Percentiles rank a stretch among this genome's conserved stretches.
phyloP scores from a whole-genome alignment of 2,329 filamentous ascomycete species.

The Dryadomyces sulphureus region DNA sequence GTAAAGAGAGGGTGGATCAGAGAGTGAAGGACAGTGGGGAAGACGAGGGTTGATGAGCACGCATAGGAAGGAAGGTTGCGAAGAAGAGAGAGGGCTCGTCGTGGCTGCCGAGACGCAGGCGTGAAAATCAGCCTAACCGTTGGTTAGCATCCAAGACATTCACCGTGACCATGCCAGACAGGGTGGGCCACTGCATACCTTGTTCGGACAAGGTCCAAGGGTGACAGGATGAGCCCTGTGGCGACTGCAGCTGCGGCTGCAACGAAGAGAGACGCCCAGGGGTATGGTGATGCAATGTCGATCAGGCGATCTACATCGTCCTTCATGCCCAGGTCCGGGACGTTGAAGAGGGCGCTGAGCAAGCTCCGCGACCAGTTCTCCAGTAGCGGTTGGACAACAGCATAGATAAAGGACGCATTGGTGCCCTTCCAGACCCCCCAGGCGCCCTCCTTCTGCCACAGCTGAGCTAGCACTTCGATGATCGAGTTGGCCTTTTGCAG shows the following conservation, averaged over 20 bases:
- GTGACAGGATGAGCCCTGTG: constrained; percentile 69
- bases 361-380: constrained; percentile 88
- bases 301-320: constrained; percentile 65
- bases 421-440: constrained; percentile 93
- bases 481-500: constrained; percentile 68
- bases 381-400: constrained; percentile 67
- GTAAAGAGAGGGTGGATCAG: constrained; percentile 72
- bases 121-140: constrained; percentile 60
- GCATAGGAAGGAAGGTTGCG: constrained; percentile 64
- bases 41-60: constrained; percentile 53
- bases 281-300: constrained; percentile 62
- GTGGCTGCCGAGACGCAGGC: constrained; percentile 56
- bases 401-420: constrained; percentile 86
- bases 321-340: constrained; percentile 67
- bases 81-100: constrained; percentile 65
- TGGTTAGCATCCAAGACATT: neutral
- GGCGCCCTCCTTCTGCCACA: constrained; percentile 80
- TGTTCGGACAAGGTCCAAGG: constrained; percentile 81
- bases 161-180: constrained; percentile 10
- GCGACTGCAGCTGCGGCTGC: constrained; percentile 48
- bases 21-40: constrained; percentile 79
- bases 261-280: constrained; percentile 66
- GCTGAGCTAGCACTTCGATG: constrained; percentile 69
- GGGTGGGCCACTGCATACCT: constrained; percentile 34
- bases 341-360: constrained; percentile 77